phyloP scores from a whole-genome alignment of 2,329 filamentous ascomycete genomes.

The Chrysosporium queenslandicum region DNA sequence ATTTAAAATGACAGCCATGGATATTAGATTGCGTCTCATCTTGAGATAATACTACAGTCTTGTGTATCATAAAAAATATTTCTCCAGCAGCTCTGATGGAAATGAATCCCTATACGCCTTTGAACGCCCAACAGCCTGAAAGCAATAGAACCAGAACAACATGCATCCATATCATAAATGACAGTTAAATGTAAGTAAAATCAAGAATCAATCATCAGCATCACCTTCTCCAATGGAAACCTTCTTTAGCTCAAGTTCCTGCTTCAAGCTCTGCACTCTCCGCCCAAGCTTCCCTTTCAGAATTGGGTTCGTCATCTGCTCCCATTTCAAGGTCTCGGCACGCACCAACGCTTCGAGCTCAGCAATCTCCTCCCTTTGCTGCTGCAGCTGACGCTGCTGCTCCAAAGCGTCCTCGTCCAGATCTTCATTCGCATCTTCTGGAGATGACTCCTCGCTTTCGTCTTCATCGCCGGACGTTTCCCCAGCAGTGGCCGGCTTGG shows the following conservation, averaged over 20 bases:
- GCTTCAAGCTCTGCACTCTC: slow-evolving; percentile 36
- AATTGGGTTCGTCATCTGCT: slow-evolving; percentile 33
- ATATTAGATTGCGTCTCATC: too few species aligned
- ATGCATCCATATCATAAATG: not conserved
- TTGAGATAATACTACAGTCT: too few species aligned
- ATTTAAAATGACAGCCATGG: too few species aligned
- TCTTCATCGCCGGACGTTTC: slow-evolving; percentile 37
- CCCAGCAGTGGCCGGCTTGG: slow-evolving; percentile 27
- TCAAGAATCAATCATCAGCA: slow-evolving; percentile 14
- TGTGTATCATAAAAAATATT: too few species aligned
- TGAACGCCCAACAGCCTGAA: too few species aligned
- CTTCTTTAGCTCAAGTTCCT: slow-evolving; percentile 37
- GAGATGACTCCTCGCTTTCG: slow-evolving; percentile 29
- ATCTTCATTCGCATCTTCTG: slow-evolving; percentile 28
- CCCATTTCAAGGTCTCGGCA: slow-evolving; percentile 32
- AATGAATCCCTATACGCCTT: too few species aligned
- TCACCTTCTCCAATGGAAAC: slow-evolving; percentile 33
- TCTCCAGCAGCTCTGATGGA: too few species aligned
- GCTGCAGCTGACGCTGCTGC: slow-evolving; percentile 34
- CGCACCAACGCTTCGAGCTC: slow-evolving; percentile 35
- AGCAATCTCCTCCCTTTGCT: slow-evolving; percentile 37
- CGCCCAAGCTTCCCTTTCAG: slow-evolving; percentile 36
- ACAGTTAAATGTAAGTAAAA: not conserved
- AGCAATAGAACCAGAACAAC: not conserved
- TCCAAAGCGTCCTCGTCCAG: slow-evolving; percentile 38